Evolutionary conservation across 2,329 filamentous ascomycete species (phyloP), one percentile per base, ranked within the genome.

Genomic region (Pseudogymnoascus verrucosus): DNA sequence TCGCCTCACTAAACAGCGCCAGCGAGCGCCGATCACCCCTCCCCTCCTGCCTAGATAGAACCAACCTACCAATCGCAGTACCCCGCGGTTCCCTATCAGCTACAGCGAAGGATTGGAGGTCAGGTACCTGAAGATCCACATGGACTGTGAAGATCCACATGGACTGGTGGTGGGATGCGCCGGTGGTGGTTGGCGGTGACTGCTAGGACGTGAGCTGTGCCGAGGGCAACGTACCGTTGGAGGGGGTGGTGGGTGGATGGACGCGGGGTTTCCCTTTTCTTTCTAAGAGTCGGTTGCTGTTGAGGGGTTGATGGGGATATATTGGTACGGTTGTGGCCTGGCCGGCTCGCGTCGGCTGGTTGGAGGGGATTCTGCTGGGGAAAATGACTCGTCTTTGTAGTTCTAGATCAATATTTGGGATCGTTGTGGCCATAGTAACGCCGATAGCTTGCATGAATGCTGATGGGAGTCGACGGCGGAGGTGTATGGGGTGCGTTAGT

Each of bases 111-210:
- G 47, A 57, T 57, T 57, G 47, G 47, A 34, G 26, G 14, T 12
- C 10, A 57, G 19, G 47, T 57, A 57, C 47, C 47, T 57, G 47
- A 57, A 57, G 47, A 57, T 57, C 47, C 47, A 57, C 47, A 57
- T 57, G 47, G 47, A 14, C n/a, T 51, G 44, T 57, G 47, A 57
- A 57, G 47, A 57, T 57, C 47, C 47, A 57, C 47, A 57, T 57
- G 47, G 47, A 14, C n/a, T 51, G 44, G 44, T 51, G 23, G 44
- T 51, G 44, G 23, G 6, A 8, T 28, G 47, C 7, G 14, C 7
- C 26, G 47, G 26, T 4, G 47, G 12, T 31, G 47, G 26, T 16
- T 31, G 47, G 14, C 26, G 31, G 31, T 4, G 47, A 1, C 14
- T 2, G 47, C 47, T 54, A 12, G 31, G 26, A 31, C 47, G 10